Evolutionary conservation across 2,329 filamentous ascomycete genomes (phyloP).

Genomic region (Diaporthe vexans): DNA sequence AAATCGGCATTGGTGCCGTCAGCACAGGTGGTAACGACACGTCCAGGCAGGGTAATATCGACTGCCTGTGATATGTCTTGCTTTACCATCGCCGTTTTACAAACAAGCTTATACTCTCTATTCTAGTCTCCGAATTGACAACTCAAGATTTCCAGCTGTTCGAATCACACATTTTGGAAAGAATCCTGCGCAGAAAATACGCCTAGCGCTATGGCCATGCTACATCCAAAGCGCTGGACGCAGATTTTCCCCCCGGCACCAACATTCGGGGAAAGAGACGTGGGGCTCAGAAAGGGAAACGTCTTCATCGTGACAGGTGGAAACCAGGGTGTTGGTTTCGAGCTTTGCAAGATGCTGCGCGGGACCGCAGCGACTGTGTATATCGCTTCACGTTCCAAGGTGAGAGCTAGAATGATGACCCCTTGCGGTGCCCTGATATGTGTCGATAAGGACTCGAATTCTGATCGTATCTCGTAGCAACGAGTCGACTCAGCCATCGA

Average conservation of each 20-base stretch:
- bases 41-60: background rate
- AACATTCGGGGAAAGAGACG: constrained; percentile 9
- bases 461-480: constrained; percentile 47
- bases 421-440: constrained; percentile 49
- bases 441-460: constrained; percentile 48
- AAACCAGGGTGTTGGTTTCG: constrained; percentile 58
- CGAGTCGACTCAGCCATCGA: constrained; percentile 41
- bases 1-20: background rate
- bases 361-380: constrained; percentile 65
- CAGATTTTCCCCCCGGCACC: constrained; percentile 22
- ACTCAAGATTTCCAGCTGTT: no score
- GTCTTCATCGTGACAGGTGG: constrained; percentile 63
- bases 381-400: constrained; percentile 60
- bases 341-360: constrained; percentile 65
- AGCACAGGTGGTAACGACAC: background rate
- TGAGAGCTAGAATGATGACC: constrained; percentile 46
- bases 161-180: background rate
- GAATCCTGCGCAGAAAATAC: background rate
- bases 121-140: background rate
- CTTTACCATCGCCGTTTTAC: background rate
- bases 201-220: constrained; percentile 7
- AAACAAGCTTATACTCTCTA: background rate
- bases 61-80: background rate
- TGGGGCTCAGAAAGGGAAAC: constrained; percentile 39
- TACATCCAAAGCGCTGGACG: constrained; percentile 22